Conservation (phyloP, 306 rosid species). For the Vigna radiata region DNA sequence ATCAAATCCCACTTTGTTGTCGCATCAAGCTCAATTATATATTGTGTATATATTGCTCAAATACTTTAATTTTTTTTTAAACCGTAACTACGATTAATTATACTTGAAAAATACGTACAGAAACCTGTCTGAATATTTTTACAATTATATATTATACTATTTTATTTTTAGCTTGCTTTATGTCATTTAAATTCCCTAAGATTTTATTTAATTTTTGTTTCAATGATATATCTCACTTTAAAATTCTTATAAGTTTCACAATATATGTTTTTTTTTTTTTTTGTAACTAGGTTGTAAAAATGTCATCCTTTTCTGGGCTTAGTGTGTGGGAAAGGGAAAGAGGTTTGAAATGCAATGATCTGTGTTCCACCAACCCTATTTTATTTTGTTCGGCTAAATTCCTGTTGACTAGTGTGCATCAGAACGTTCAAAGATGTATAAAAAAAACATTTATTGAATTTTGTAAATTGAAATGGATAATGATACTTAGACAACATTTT, state of each 20-base stretch:
- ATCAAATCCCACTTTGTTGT: constrained; percentile 28
- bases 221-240: too few species aligned
- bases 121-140: too few species aligned
- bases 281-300: too few species aligned
- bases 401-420: constrained; percentile 11
- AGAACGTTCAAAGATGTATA: not conserved
- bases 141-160: too few species aligned
- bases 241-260: too few species aligned
- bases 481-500: too few species aligned
- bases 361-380: constrained; percentile 49
- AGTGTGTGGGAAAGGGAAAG: not conserved
- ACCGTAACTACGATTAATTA: not conserved
- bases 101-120: not conserved
- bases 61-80: not conserved
- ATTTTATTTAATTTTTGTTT: too few species aligned
- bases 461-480: not conserved
- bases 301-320: too few species aligned
- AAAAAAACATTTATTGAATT: not conserved
- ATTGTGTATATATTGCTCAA: not conserved
- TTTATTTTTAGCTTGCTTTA: too few species aligned
- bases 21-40: not conserved
- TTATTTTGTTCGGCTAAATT: not conserved
- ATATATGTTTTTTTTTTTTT: too few species aligned
- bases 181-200: too few species aligned
- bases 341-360: constrained; percentile 41